Percentiles rank a stretch among this genome's conserved stretches.
These are phyloP conservation scores for Penicillium ucsense DNA, from an alignment of 495 filamentous ascomycete genomes.

Conservation along the genomic window DNA sequence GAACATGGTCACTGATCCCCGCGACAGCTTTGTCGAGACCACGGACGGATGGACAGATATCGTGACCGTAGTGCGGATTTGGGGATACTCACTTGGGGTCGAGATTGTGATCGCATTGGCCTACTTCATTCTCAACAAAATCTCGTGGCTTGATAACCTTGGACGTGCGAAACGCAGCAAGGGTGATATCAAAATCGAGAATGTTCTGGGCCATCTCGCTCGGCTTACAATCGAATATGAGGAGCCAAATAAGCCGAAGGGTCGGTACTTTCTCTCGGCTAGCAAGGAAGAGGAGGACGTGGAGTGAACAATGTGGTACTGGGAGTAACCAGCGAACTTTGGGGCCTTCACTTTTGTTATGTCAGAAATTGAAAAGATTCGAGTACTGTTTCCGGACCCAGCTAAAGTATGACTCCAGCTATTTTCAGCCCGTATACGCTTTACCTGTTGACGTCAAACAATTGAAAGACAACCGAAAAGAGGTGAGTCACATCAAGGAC, in stretches of 20 bases:
- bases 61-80: constrained; percentile 70
- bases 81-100: constrained; percentile 64
- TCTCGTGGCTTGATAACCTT: constrained; percentile 58
- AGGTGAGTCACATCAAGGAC: too few relatives aligned
- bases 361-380: too few relatives aligned
- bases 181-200: constrained; percentile 66
- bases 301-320: constrained; percentile 14
- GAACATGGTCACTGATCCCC: constrained; percentile 34
- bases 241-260: constrained; percentile 33
- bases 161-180: constrained; percentile 59
- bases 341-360: neutral
- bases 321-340: neutral
- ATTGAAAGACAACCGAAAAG: too few relatives aligned
- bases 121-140: constrained; percentile 60
- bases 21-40: constrained; percentile 34
- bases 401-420: too few relatives aligned
- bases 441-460: too few relatives aligned
- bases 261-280: constrained; percentile 27
- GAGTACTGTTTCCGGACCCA: too few relatives aligned
- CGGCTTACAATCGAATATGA: constrained; percentile 65
- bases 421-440: too few relatives aligned
- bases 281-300: constrained; percentile 37
- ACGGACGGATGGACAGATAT: constrained; percentile 59
- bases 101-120: constrained; percentile 67
- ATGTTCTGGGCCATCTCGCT: constrained; percentile 57